phyloP scores from a whole-genome alignment of 768 basidiomycete genomes.

The Mrakia frigida region DNA sequence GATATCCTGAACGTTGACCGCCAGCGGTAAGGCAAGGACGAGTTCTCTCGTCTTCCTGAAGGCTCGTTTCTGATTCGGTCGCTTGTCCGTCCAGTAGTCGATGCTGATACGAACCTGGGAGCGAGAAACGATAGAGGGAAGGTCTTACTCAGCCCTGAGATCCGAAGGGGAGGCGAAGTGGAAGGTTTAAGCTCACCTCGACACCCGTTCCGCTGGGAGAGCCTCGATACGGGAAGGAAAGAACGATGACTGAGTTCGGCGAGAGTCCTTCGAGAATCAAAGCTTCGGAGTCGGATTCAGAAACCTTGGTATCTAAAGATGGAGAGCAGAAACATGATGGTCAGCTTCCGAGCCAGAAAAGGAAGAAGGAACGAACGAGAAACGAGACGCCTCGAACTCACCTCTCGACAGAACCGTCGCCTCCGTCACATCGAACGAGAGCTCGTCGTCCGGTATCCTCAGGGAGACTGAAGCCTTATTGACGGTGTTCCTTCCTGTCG shows the following conservation, averaged over 20 bases:
- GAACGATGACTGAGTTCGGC: slow-evolving; percentile 32
- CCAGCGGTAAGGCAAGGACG: slow-evolving; percentile 69
- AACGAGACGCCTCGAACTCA: not conserved
- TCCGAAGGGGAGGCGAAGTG: too few relatives aligned
- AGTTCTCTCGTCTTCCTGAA: slow-evolving; percentile 57
- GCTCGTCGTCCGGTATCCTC: not conserved
- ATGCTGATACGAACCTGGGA: slow-evolving; percentile 61
- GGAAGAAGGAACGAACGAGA: too few relatives aligned
- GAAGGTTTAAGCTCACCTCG: slow-evolving; percentile 37
- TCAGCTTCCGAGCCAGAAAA: not conserved
- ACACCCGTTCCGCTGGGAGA: slow-evolving; percentile 48
- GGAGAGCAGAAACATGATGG: not conserved
- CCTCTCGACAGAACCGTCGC: slow-evolving; percentile 9
- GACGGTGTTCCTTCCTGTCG: slow-evolving; percentile 37
- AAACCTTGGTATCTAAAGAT: not conserved
- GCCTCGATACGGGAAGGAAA: slow-evolving; percentile 42
- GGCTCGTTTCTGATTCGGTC: slow-evolving; percentile 54
- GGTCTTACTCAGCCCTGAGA: not conserved
- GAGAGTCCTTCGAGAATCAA: slow-evolving; percentile 9
- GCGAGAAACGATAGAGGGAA: not conserved
- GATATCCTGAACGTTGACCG: slow-evolving; percentile 93
- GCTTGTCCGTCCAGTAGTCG: slow-evolving; percentile 60
- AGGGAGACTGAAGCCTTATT: slow-evolving; percentile 31
- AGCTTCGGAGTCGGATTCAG: not conserved
- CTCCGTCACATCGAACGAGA: slow-evolving; percentile 11